Base-by-base conservation (phyloP, 169 alveolate genomes). In the Eimeria tenella region DNA sequence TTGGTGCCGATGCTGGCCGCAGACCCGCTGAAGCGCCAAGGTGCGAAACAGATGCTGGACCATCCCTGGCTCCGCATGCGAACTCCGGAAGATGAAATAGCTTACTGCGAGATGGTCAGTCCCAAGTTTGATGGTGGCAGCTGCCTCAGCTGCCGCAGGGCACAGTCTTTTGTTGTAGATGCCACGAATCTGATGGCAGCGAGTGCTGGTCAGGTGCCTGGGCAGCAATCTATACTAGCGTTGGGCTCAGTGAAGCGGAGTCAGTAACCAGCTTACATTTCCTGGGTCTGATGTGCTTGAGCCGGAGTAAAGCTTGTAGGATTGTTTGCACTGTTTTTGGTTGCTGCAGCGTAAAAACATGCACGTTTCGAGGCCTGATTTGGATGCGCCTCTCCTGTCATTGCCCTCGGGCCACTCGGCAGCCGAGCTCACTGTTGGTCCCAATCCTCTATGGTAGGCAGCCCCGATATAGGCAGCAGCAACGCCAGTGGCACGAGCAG, bases 1-100 rank as follows among this genome's bases (percentile, higher is more conserved):
- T 75, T 94, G 91, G 65, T 94, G 52, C 96, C 96, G 50, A 94
- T 94, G 96, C 79, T 94, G 70, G 96, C 96, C 86, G 86, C 95
- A 62, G 98, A 97, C 94, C 99, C 99, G 50, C 97, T 96, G 94
- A 97, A 98, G 71, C 95, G 99, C 84, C 97, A 97, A 21, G 93
- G 98, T 25, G 99, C 99, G 1, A 95, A 97, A 56, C 95, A 96
- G 94, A 96, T 98, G 98, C 96, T 98, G 4, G 94, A 93, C 55
- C 99, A 98, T 94, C 98, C 98, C 65, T 98, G 99, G 99, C 98
- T 98, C 49, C 93, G 93, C 60, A 82, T 90, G 94, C 94, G 94
- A 10, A 62, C 94, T 31, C 77, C 84, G 56, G 90, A 90, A 62
- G 94, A 90, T 63, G 94, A 90, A 56, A 13, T 90, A 25, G 90